phyloP scores from a whole-genome alignment of 129 eudicot genomes.

The Saposhnikovia divaricata region DNA sequence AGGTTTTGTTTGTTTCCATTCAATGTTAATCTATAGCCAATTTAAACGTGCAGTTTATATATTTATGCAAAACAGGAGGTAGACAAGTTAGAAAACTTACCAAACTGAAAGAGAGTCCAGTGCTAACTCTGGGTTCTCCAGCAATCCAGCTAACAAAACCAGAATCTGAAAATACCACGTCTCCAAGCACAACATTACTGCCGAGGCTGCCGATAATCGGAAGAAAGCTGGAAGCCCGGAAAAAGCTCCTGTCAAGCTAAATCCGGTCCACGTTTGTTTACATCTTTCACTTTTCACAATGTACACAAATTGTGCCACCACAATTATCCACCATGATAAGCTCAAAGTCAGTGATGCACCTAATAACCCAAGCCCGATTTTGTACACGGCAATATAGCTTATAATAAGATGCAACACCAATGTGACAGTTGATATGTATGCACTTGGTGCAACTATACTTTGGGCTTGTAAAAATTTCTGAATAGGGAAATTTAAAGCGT shows the following conservation, averaged over 20 bases:
- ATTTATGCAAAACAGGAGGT: background rate
- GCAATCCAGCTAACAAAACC: slow-evolving; percentile 47
- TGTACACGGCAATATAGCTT: slow-evolving; percentile 27
- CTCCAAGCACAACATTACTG: slow-evolving; percentile 50
- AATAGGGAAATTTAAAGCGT: slow-evolving; percentile 41
- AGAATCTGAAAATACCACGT: slow-evolving; percentile 46
- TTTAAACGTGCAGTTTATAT: background rate
- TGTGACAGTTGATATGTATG: slow-evolving; percentile 31
- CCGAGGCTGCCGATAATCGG: slow-evolving; percentile 33
- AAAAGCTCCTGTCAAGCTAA: slow-evolving; percentile 33
- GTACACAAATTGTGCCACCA: slow-evolving; percentile 41
- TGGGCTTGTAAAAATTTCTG: slow-evolving; percentile 52
- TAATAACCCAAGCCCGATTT: slow-evolving; percentile 30
- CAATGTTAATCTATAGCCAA: background rate
- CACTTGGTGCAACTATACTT: slow-evolving; percentile 54
- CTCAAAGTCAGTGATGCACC: slow-evolving; percentile 43
- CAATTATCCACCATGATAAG: slow-evolving; percentile 43
- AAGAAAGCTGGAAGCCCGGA: slow-evolving; percentile 36
- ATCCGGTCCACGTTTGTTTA: slow-evolving; percentile 40
- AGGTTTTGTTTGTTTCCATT: background rate
- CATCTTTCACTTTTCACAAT: slow-evolving; percentile 30
- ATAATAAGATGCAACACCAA: slow-evolving; percentile 27
- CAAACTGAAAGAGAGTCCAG: slow-evolving; percentile 40
- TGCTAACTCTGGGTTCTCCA: slow-evolving; percentile 33
- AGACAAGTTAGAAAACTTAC: slow-evolving; percentile 3